Evolutionary conservation across 257 asterid species (phyloP), one percentile per base, ranked within the genome.

Genomic region (Voacanga thouarsii): DNA sequence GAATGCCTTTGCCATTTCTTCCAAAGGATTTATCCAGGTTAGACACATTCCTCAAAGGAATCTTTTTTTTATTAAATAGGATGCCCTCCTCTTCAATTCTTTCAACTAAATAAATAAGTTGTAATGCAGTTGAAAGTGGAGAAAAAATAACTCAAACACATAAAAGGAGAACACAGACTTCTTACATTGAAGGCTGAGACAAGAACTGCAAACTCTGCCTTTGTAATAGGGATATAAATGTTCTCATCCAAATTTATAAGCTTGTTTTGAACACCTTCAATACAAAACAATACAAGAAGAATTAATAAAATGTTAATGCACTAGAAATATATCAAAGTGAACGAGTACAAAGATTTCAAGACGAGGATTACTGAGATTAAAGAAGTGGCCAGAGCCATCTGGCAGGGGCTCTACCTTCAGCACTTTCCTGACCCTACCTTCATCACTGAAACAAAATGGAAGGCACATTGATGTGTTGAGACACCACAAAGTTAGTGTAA

Each of bases 361-460:
- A n/a, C 74, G 78, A 89, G 61, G 63, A 47, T 86, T 90, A 95
- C 98, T 92, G 79, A 95, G 98, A 84, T 90, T 93, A 81, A 93
- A 95, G 90, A 95, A 95, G 86, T 89, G 97, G 51, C 99, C 99
- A 70, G 99, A 95, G 79, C 99, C 97, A 90, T 93, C 99, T 6
- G 99, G 99, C 85, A 95, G 87, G 43, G 99, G 97, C 82, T 95
- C 99, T 85, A 93, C 93, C 92, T 88, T 95, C 94, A 95, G 79
- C 78, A 95, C 96, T 85, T 95, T 95, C 83, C 96, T 89, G 80
- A 95, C 98, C 86, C 80, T 90, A 71, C 99, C 98, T 88, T 93
- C 99, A 83, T 95, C 99, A 75, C 97, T 95, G 91, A 86, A 80
- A 75, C 71, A 79, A 76, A 72, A 83, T n/a, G 76, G 68, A 80